Evolutionary conservation across 371 early-diverging fungal species (phyloP), one percentile per base, ranked within the genome.

Genomic region (Thermomucor indicae-seudaticae): DNA sequence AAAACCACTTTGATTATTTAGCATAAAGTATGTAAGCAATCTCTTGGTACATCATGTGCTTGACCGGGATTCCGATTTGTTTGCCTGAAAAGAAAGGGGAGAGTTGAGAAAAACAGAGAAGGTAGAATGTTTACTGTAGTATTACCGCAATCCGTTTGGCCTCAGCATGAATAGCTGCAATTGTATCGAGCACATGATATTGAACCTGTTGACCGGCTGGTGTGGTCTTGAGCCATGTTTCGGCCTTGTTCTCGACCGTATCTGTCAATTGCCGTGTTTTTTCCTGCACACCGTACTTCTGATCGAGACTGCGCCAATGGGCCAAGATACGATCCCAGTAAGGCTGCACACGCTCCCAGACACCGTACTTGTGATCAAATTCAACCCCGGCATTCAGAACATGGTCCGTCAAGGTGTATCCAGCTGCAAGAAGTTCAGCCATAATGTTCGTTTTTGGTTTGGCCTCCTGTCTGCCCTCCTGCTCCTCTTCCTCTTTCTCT

Each of bases 341-440:
- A 12, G 56, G 54, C 22, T 62, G 57, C 19, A 69, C 63, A 14
- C 55, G 58, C 8, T 53, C 41, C 14, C 65, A 49, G n/a, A 69
- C 54, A 23, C 59, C 62, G 43, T 75, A 79, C 56, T 73, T 73
- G 48, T 54, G 48, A 61, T 83, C 83, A 57, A 73, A 66, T 17
- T 66, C 79, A 12, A 66, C 48, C n/a, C 80, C 81, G 49, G 70
- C 70, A 46, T 69, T 62, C 24, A 81, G 51, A 31, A 83, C 75
- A 12, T 51, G 46, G 48, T 79, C 81, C 34, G 62, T 59, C 49
- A 83, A 52, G 5, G 48, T 42, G 60, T 79, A 83, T 20, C 83
- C 83, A 17, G 74, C 70, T 34, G 81, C 81, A 32, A 83, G 58
- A 16, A 83, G 57, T 59, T 83, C 83, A 14, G 81, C 74, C 57